A percentile compares a stretch with the other conserved stretches of the same genome.
Conservation (phyloP, 1,139 yeast species). For the Meyerozyma carpophila region DNA sequence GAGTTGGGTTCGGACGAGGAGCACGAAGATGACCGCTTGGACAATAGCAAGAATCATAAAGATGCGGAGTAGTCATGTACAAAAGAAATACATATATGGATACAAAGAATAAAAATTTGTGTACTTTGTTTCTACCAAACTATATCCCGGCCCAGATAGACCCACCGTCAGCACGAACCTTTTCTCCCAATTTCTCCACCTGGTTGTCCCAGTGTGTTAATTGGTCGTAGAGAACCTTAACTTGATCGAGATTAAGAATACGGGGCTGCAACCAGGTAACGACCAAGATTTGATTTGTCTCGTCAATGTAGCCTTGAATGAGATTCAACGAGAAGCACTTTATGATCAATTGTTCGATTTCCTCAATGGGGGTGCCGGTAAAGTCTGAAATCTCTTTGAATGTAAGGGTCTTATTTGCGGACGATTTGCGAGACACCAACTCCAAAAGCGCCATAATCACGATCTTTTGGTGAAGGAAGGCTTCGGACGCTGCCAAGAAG, state of each 20-base stretch:
- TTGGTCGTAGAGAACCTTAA: constrained; percentile 67
- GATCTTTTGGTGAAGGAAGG: constrained; percentile 81
- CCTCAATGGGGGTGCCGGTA: constrained; percentile 65
- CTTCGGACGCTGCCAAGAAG: constrained; percentile 52
- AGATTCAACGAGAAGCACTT: constrained; percentile 82
- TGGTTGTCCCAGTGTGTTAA: constrained; percentile 73
- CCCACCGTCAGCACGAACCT: constrained; percentile 40
- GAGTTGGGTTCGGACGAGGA: constrained; percentile 11
- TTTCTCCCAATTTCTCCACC: constrained; percentile 59
- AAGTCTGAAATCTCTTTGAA: constrained; percentile 68
- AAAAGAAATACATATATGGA: background rate
- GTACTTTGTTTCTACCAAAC: background rate
- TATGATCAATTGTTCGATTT: constrained; percentile 87
- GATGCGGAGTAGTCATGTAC: background rate
- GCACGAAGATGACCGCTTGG: constrained; percentile 4
- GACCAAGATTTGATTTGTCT: constrained; percentile 70
- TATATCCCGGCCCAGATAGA: constrained; percentile 12
- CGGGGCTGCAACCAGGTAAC: constrained; percentile 96
- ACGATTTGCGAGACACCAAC: constrained; percentile 72
- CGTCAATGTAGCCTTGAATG: constrained; percentile 83
- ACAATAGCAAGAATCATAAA: background rate
- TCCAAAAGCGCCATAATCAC: constrained; percentile 90
- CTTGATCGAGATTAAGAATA: constrained; percentile 77
- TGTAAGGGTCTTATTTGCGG: constrained; percentile 66
- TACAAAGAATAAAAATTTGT: background rate